Evolutionary conservation across 768 basidiomycete species (phyloP).

Genomic region (Suillus spraguei): DNA sequence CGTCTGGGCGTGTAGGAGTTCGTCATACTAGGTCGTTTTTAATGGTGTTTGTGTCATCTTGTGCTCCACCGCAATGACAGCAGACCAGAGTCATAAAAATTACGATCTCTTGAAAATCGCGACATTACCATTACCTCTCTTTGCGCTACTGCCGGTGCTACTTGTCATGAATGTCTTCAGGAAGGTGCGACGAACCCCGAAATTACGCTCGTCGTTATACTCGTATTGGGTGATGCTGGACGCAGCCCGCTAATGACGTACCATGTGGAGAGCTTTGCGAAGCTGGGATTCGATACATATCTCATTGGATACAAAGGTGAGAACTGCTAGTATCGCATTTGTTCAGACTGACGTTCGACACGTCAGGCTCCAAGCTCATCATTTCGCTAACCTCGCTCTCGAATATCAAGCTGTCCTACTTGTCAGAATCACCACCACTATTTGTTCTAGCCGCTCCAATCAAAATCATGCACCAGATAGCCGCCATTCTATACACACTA

Average conservation of each 20-base stretch:
- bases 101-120: conserved; percentile 11
- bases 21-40: too few species aligned
- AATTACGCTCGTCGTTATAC: conserved; percentile 77
- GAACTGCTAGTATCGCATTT: conserved; percentile 17
- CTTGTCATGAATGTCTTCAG: conserved; percentile 16
- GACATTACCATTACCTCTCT: conserved; percentile 12
- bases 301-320: conserved; percentile 87
- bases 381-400: conserved; percentile 71
- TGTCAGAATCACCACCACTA: conserved; percentile 64
- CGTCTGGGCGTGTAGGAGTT: too few species aligned
- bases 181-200: conserved; percentile 27
- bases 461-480: conserved; percentile 75
- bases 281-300: conserved; percentile 73
- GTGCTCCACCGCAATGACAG: conserved; percentile 11
- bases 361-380: conserved; percentile 74
- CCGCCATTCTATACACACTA: conserved; percentile 62
- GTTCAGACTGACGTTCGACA: conserved; percentile 13
- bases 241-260: conserved; percentile 99
- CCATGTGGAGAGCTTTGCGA: conserved; percentile 91
- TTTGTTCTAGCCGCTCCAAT: conserved; percentile 77
- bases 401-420: conserved; percentile 64
- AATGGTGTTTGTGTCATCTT: too few species aligned
- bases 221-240: conserved; percentile 96
- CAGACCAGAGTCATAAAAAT: neutral
- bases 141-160: conserved; percentile 19